A percentile compares a stretch with the other conserved stretches of the same genome.
Conservation (phyloP, 768 basidiomycete genomes). For the Cubamyces lactineus region DNA sequence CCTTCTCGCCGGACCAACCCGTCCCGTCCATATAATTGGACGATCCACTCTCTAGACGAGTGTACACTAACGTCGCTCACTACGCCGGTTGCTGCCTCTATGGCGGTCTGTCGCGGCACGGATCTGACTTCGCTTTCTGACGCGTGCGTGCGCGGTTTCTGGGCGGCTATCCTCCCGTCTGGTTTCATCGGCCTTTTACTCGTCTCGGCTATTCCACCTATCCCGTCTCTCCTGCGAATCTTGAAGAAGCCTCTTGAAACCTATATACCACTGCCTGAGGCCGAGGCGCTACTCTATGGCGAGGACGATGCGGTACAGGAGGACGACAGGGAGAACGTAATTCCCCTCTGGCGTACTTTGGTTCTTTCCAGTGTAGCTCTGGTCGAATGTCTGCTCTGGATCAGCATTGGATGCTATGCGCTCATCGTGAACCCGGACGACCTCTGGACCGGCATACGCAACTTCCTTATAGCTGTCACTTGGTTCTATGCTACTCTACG, state of each 20-base stretch:
- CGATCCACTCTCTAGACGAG: too few relatives aligned
- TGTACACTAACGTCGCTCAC: background rate
- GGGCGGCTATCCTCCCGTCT: slow-evolving; percentile 33
- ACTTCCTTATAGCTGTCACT: slow-evolving; percentile 52
- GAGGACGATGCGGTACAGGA: slow-evolving; percentile 5
- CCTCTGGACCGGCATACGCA: slow-evolving; percentile 41
- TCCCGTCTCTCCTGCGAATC: slow-evolving; percentile 9
- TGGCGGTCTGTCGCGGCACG: slow-evolving; percentile 15
- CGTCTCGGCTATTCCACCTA: slow-evolving; percentile 21
- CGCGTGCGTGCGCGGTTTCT: slow-evolving; percentile 33
- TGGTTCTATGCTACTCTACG: slow-evolving; percentile 72
- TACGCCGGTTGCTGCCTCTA: background rate
- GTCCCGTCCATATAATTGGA: background rate
- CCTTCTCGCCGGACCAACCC: too few relatives aligned
- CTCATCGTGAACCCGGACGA: slow-evolving; percentile 40
- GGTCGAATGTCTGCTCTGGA: slow-evolving; percentile 59
- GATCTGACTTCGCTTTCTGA: slow-evolving; percentile 27
- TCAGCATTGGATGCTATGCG: slow-evolving; percentile 58
- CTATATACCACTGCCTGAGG: slow-evolving; percentile 34
- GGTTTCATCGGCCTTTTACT: slow-evolving; percentile 29
- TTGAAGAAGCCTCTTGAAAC: slow-evolving; percentile 27
- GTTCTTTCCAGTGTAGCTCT: slow-evolving; percentile 61
- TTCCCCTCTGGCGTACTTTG: slow-evolving; percentile 63
- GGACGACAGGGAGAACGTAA: slow-evolving; percentile 17
- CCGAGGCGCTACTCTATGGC: slow-evolving; percentile 30